A percentile compares a stretch with the other conserved stretches of the same genome.
phyloP scores from a whole-genome alignment of 768 basidiomycete genomes.

The Russula earlei region DNA sequence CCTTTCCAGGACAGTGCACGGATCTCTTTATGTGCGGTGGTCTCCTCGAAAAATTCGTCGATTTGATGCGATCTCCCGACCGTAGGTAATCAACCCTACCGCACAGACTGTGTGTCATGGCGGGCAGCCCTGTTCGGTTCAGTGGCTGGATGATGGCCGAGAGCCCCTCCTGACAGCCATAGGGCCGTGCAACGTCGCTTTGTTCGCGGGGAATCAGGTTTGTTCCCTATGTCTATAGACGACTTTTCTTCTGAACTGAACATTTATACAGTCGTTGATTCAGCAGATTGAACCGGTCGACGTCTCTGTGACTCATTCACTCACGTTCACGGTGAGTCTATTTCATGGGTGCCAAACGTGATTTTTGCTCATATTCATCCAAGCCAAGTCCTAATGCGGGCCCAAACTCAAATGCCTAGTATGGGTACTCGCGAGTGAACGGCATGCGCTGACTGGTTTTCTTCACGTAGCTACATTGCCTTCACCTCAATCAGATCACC shows the following conservation, averaged over 20 bases:
- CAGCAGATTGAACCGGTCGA: constrained; percentile 50
- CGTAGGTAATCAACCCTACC: constrained; percentile 7
- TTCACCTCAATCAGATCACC: constrained; percentile 30
- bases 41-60: neutral
- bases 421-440: neutral
- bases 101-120: constrained; percentile 34
- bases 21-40: constrained; percentile 9
- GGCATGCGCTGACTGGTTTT: neutral
- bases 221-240: neutral
- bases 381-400: constrained; percentile 52
- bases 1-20: neutral
- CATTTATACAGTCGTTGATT: constrained; percentile 37
- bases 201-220: constrained; percentile 48
- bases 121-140: constrained; percentile 42
- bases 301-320: constrained; percentile 37
- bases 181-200: constrained; percentile 43
- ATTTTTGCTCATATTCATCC: neutral
- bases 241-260: neutral
- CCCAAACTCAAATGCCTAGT: constrained; percentile 51
- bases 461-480: constrained; percentile 45
- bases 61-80: neutral
- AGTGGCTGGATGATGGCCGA: constrained; percentile 57
- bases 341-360: neutral
- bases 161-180: constrained; percentile 40
- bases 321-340: constrained; percentile 46